Evolutionary conservation across 2,329 filamentous ascomycete genomes (phyloP).

Genomic region (Parasarocladium wereldwijsianum): DNA sequence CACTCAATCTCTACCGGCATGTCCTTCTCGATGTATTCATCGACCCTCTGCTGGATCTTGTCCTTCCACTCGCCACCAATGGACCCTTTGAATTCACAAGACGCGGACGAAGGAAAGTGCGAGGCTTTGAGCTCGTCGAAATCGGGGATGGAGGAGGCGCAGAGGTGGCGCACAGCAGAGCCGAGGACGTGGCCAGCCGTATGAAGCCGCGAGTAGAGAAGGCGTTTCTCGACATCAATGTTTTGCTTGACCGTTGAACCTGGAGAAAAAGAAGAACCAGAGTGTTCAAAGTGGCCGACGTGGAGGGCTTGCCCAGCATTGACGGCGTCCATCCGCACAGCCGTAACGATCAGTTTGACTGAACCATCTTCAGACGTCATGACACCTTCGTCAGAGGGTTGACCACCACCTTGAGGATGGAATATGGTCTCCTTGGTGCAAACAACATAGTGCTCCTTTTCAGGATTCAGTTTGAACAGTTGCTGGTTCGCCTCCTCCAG

Average conservation of each 20-base stretch:
- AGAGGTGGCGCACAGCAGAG: constrained; percentile 45
- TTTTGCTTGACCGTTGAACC: constrained; percentile 35
- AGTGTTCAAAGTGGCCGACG: constrained; percentile 39
- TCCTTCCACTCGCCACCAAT: constrained; percentile 51
- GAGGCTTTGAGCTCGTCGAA: constrained; percentile 57
- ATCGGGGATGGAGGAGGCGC: constrained; percentile 32
- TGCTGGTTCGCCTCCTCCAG: constrained; percentile 35
- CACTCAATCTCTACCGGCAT: constrained; percentile 48
- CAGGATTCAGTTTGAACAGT: constrained; percentile 36
- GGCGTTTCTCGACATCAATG: constrained; percentile 45
- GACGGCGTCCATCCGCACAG: constrained; percentile 39
- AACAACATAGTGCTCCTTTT: constrained; percentile 27
- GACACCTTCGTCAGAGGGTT: constrained; percentile 51
- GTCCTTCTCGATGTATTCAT: constrained; percentile 39
- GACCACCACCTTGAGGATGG: constrained; percentile 60
- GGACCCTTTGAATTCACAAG: constrained; percentile 51
- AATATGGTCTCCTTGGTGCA: constrained; percentile 56
- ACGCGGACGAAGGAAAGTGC: constrained; percentile 53
- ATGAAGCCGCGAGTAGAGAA: constrained; percentile 53
- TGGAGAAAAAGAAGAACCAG: constrained; percentile 17
- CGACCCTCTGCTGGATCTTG: constrained; percentile 43
- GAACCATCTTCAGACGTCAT: constrained; percentile 23
- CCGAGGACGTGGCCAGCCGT: constrained; percentile 63
- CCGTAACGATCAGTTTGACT: constrained; percentile 32
- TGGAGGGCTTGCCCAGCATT: constrained; percentile 46